These are phyloP conservation scores for Herpetospermum pedunculosum DNA, from an alignment of 306 rosid genomes.

Conservation along the genomic window DNA sequence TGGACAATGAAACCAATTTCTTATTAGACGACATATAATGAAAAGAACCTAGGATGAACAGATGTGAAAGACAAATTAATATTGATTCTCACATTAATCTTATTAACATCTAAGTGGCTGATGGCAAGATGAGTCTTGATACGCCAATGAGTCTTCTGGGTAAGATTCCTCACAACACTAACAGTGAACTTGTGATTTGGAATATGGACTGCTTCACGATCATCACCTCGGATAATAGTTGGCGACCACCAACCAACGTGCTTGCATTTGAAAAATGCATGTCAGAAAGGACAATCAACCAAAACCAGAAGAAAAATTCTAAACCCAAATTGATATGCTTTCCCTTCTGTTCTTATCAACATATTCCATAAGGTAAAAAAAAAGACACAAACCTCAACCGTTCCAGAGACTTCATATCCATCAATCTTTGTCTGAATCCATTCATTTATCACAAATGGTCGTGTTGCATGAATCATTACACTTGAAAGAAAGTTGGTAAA, in stretches of 20 bases:
- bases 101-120: slow-evolving; percentile 89
- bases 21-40: slow-evolving; percentile 3
- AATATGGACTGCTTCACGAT: slow-evolving; percentile 98
- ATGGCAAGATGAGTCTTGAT: slow-evolving; percentile 81
- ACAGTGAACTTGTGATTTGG: slow-evolving; percentile 98
- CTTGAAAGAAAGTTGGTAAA: slow-evolving; percentile 95
- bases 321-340: background rate
- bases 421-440: slow-evolving; percentile 97
- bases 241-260: slow-evolving; percentile 99
- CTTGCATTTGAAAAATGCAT: slow-evolving; percentile 26
- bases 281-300: slow-evolving; percentile 2
- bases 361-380: background rate
- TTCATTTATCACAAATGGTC: slow-evolving; percentile 81
- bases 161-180: slow-evolving; percentile 88
- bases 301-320: background rate
- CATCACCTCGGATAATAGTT: slow-evolving; percentile 93
- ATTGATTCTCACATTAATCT: slow-evolving; percentile 71
- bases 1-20: slow-evolving; percentile 23
- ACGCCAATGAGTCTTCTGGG: slow-evolving; percentile 98
- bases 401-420: slow-evolving; percentile 99
- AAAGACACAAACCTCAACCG: slow-evolving; percentile 75
- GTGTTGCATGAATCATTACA: slow-evolving; percentile 89
- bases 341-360: background rate
- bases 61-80: slow-evolving; percentile 6
- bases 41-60: background rate